phyloP scores from a whole-genome alignment of 1,284 basidiomycete species.

The Cryptococcus hybrid region DNA sequence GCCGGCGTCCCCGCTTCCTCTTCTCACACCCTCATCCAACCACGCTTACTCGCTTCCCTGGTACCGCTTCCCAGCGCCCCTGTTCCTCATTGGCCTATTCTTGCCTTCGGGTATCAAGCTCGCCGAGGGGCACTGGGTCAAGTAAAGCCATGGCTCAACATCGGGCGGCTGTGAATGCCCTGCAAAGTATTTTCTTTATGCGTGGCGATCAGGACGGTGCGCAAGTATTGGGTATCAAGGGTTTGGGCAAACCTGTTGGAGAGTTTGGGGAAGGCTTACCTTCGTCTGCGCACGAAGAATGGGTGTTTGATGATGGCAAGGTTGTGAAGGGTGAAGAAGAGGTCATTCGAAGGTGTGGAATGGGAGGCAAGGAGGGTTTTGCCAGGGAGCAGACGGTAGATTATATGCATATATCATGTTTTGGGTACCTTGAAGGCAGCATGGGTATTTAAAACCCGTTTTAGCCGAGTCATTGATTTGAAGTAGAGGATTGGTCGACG shows the following conservation, averaged over 20 bases:
- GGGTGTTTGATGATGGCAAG: conserved; percentile 5
- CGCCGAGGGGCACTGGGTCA: conserved; percentile 85
- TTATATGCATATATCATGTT: conserved; percentile 1
- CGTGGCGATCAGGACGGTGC: conserved; percentile 19
- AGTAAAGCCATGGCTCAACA: conserved; percentile 95
- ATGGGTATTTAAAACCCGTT: no score
- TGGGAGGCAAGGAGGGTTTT: background rate
- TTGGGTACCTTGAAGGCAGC: background rate
- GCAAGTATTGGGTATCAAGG: background rate
- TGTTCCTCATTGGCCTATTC: conserved; percentile 91
- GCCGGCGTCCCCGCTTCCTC: conserved; percentile 52
- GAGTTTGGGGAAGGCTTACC: conserved; percentile 14
- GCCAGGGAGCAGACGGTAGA: conserved; percentile 2
- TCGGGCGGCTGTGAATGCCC: conserved; percentile 59
- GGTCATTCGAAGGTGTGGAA: conserved; percentile 5
- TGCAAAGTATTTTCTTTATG: conserved; percentile 42
- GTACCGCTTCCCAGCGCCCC: conserved; percentile 82
- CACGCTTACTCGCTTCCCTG: conserved; percentile 83
- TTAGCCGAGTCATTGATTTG: background rate
- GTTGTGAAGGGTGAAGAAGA: conserved; percentile 6
- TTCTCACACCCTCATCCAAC: conserved; percentile 11
- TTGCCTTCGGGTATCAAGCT: conserved; percentile 79
- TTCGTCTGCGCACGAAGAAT: conserved; percentile 8
- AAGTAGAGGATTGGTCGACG: background rate
- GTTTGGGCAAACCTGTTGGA: conserved; percentile 1